phyloP scores from a whole-genome alignment of 2,329 filamentous ascomycete species.

The Trichoderma koningii region DNA sequence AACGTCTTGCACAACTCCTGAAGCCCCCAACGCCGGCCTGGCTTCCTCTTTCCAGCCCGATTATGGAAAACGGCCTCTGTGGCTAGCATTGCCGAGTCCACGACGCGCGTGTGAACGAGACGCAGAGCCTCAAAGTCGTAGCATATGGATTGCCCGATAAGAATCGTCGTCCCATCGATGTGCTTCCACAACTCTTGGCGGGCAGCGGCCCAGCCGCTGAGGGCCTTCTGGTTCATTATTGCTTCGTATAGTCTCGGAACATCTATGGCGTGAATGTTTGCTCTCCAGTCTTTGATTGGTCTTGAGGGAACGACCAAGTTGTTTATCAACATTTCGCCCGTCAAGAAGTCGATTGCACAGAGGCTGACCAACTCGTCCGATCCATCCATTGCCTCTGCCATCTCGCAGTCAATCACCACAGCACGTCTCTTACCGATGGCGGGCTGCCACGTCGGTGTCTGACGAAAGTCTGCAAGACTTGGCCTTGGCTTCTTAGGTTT shows the following conservation, averaged over 20 bases:
- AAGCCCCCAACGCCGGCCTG: neutral
- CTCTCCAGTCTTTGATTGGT: neutral
- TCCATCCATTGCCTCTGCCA: neutral
- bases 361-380: neutral
- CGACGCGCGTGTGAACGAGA: neutral
- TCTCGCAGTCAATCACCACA: neutral
- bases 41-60: neutral
- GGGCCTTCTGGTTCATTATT: neutral
- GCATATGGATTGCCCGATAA: neutral
- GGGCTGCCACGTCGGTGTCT: neutral
- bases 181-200: neutral
- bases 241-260: neutral
- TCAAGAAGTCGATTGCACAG: neutral
- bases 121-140: neutral
- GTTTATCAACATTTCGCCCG: neutral
- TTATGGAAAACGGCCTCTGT: neutral
- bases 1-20: neutral
- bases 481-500: neutral
- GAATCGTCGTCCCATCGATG: neutral
- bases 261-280: neutral
- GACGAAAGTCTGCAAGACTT: neutral
- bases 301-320: neutral
- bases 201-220: neutral
- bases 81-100: conserved; percentile 1
- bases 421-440: neutral